Evolutionary conservation across 106 monocot genomes (phyloP).

Genomic region (Narthecium ossifragum): DNA sequence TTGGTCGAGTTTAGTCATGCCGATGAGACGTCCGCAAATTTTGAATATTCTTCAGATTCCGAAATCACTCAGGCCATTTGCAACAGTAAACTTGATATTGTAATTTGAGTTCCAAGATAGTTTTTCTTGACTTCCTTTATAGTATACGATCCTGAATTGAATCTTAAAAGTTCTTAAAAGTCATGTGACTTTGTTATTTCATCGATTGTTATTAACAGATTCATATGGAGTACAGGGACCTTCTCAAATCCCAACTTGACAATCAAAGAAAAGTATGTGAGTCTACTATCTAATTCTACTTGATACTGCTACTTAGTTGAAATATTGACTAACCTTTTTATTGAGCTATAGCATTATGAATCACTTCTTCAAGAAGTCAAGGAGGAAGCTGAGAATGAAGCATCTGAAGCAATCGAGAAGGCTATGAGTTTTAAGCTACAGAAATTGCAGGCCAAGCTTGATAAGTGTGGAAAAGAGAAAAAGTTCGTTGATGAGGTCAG

Average conservation of each 20-base stretch:
- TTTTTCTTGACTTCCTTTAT: background rate
- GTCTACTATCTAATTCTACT: background rate
- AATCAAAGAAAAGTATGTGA: constrained; percentile 87
- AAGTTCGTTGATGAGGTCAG: constrained; percentile 80
- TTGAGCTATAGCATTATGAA: constrained; percentile 63
- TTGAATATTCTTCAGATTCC: constrained; percentile 42
- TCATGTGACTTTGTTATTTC: background rate
- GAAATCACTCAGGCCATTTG: constrained; percentile 57
- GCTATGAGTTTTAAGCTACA: constrained; percentile 47
- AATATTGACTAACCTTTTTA: background rate
- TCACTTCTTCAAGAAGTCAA: constrained; percentile 55
- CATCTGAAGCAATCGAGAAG: constrained; percentile 57
- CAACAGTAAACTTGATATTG: constrained; percentile 87
- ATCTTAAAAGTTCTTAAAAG: background rate
- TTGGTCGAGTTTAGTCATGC: constrained; percentile 81
- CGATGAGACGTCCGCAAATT: constrained; percentile 38
- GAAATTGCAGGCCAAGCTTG: constrained; percentile 61
- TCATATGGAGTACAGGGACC: constrained; percentile 80
- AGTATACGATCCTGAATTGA: no score
- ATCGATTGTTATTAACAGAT: constrained; percentile 35
- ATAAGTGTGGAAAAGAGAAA: constrained; percentile 56
- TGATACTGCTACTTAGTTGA: background rate
- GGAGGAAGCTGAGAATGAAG: constrained; percentile 68
- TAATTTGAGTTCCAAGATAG: constrained; percentile 23
- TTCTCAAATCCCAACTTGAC: constrained; percentile 79